phyloP scores from a whole-genome alignment of 768 basidiomycete genomes.

The Pleurotus salmoneostramineus region DNA sequence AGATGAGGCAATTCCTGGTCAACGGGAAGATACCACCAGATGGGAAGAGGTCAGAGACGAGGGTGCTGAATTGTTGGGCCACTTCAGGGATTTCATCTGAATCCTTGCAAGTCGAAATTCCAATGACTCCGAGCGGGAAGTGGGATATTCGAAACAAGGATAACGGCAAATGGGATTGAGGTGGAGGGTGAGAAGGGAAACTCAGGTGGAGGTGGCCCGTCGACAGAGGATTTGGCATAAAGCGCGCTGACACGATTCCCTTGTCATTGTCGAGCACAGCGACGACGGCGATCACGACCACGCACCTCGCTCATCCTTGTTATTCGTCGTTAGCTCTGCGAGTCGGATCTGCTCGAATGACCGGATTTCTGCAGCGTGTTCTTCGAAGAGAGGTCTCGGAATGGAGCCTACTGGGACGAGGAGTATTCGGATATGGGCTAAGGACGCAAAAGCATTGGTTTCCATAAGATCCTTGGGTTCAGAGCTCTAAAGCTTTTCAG shows the following conservation, averaged over 20 bases:
- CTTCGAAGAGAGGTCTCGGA: constrained; percentile 61
- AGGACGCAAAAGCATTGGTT: constrained; percentile 68
- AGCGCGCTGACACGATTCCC: constrained; percentile 50
- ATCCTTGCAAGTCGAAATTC: constrained; percentile 65
- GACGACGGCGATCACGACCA: constrained; percentile 5
- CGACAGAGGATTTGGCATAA: constrained; percentile 74
- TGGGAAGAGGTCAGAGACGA: constrained; percentile 65
- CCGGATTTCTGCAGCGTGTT: constrained; percentile 70
- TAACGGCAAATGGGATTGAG: constrained; percentile 64
- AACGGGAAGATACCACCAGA: constrained; percentile 68
- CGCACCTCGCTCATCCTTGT: constrained; percentile 73
- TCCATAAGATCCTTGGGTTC: constrained; percentile 42
- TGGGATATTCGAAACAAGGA: constrained; percentile 75
- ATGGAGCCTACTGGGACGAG: constrained; percentile 85
- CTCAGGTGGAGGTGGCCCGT: constrained; percentile 80
- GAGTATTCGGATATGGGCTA: constrained; percentile 83
- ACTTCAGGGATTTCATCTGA: constrained; percentile 46
- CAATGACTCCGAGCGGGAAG: constrained; percentile 86
- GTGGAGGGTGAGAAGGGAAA: constrained; percentile 78
- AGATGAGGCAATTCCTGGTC: constrained; percentile 80
- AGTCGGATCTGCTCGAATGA: constrained; percentile 71
- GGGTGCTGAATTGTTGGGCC: constrained; percentile 62
- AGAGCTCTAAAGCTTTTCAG: no score
- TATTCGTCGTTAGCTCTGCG: constrained; percentile 78
- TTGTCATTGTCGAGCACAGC: constrained; percentile 7